A percentile compares a stretch with the other conserved stretches of the same genome.
Evolutionary conservation across 2,329 filamentous ascomycete species (phyloP).

Genomic region (Rutstroemia sp.): DNA sequence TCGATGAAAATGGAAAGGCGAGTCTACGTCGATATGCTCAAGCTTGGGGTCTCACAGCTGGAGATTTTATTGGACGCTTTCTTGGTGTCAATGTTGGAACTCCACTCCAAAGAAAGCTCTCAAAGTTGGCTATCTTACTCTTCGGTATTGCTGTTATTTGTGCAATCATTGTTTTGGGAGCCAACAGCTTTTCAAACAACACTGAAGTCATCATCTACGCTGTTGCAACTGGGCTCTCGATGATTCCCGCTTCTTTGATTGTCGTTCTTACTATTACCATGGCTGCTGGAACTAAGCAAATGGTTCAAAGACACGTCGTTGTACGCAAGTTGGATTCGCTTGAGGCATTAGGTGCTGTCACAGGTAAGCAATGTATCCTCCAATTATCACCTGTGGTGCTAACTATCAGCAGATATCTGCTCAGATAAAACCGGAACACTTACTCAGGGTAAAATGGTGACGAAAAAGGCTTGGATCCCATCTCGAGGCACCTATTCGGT

Average conservation of each 20-base stretch:
- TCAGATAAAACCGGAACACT: slow-evolving; percentile 71
- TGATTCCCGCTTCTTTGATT: slow-evolving; percentile 57
- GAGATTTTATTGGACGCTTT: slow-evolving; percentile 51
- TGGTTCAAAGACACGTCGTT: slow-evolving; percentile 49
- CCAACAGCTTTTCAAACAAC: slow-evolving; percentile 44
- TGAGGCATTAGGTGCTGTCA: slow-evolving; percentile 49
- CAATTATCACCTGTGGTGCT: slow-evolving; percentile 33
- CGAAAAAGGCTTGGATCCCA: slow-evolving; percentile 47
- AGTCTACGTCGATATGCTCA: slow-evolving; percentile 40
- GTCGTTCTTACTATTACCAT: slow-evolving; percentile 63
- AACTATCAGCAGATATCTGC: slow-evolving; percentile 42
- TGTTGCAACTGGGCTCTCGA: slow-evolving; percentile 50
- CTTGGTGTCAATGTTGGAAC: slow-evolving; percentile 59
- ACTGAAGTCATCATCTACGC: slow-evolving; percentile 57
- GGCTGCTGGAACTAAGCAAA: slow-evolving; percentile 51
- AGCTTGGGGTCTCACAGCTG: slow-evolving; percentile 36
- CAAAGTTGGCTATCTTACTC: slow-evolving; percentile 54
- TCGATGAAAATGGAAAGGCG: slow-evolving; percentile 40
- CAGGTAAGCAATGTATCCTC: slow-evolving; percentile 34
- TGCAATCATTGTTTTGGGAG: slow-evolving; percentile 56
- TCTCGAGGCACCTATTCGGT: slow-evolving; percentile 44
- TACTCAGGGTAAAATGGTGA: slow-evolving; percentile 43
- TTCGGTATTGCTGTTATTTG: slow-evolving; percentile 57
- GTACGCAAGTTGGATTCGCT: slow-evolving; percentile 49
- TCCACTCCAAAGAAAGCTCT: slow-evolving; percentile 58